phyloP scores from a whole-genome alignment of 495 filamentous ascomycete species.

The Penicillium verhagenii region DNA sequence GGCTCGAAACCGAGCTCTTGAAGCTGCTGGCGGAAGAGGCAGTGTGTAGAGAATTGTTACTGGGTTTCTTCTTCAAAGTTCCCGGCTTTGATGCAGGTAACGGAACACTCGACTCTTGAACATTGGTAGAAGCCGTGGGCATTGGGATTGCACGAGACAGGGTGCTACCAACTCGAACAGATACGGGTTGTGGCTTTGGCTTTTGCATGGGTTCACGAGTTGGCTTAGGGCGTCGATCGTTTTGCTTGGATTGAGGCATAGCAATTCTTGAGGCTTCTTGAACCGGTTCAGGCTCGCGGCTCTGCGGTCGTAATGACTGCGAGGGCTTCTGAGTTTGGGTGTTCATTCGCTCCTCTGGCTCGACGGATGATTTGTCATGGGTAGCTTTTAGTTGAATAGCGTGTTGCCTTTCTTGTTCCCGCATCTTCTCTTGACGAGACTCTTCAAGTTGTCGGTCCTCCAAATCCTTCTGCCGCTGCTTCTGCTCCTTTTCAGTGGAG shows the following conservation, averaged over 20 bases:
- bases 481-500: slow-evolving; percentile 70
- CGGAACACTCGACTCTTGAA: slow-evolving; percentile 57
- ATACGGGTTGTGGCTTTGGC: slow-evolving; percentile 70
- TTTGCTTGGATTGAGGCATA: slow-evolving; percentile 50
- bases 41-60: slow-evolving; percentile 64
- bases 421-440: slow-evolving; percentile 60
- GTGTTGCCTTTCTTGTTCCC: slow-evolving; percentile 62
- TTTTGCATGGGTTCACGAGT: slow-evolving; percentile 65
- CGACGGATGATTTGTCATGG: slow-evolving; percentile 33
- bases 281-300: slow-evolving; percentile 36
- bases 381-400: slow-evolving; percentile 39
- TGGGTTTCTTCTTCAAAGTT: slow-evolving; percentile 59
- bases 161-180: slow-evolving; percentile 72
- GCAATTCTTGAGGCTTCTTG: slow-evolving; percentile 39
- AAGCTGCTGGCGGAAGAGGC: slow-evolving; percentile 64
- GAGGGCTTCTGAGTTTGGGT: slow-evolving; percentile 33
- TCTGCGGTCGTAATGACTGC: slow-evolving; percentile 50
- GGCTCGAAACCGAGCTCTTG: slow-evolving; percentile 63
- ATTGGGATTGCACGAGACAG: slow-evolving; percentile 67
- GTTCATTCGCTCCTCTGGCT: slow-evolving; percentile 34
- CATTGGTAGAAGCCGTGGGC: slow-evolving; percentile 55
- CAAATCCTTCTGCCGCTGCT: slow-evolving; percentile 59
- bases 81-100: slow-evolving; percentile 44
- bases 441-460: slow-evolving; percentile 46
- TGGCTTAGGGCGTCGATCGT: slow-evolving; percentile 68